Base-by-base conservation (phyloP, 2,329 filamentous ascomycete species). In the Fulvia fulva region DNA sequence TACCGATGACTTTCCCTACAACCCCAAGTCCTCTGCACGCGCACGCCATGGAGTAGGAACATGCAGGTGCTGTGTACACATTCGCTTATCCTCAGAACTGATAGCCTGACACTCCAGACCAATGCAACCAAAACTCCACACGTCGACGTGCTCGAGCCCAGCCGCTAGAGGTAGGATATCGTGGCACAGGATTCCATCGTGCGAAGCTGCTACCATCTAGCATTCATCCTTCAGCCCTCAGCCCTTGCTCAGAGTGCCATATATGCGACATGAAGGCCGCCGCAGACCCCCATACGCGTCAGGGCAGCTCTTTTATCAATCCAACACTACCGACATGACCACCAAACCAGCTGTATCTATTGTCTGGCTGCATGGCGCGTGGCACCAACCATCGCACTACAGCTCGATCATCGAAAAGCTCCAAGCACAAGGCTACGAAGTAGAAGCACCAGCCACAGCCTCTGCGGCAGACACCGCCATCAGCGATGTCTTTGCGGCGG, bases 341-440 rank as follows among this genome's bases (percentile, higher is more conserved):
- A 44, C 49, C 43, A 58, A 46, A 44, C 60, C 60, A 16, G 60
- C n/a, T n/a, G n/a, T n/a, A n/a, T n/a, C 41, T 9, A 21, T 62
- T 26, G 53, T 62, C 30, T 28, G 54, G 34, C 53, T 59, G 6
- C 60, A 59, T 19, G 60, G 60, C 21, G 54, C 53, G 5, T 58
- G 58, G 57, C 60, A 63, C 44, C 32, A 49, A 11, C 55, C 58
- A 9, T 21, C 14, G 4, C 60, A 60, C 37, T 63, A 16, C 9
- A 30, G 43, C 7, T 54, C 53, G 23, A 45, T 63, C 30, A 30
- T 26, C 21, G 14, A 28, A 3, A 47, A 49, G 54, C 41, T 63
- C 21, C 23, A 34, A 41, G 26, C 6, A 14, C 47, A 51, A 34
- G 60, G 55, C 21, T 63, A 58, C 47, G 26, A 51, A 16, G 58